phyloP scores from a whole-genome alignment of 352 stramenopile genomes.

The Globisporangium nunn region DNA sequence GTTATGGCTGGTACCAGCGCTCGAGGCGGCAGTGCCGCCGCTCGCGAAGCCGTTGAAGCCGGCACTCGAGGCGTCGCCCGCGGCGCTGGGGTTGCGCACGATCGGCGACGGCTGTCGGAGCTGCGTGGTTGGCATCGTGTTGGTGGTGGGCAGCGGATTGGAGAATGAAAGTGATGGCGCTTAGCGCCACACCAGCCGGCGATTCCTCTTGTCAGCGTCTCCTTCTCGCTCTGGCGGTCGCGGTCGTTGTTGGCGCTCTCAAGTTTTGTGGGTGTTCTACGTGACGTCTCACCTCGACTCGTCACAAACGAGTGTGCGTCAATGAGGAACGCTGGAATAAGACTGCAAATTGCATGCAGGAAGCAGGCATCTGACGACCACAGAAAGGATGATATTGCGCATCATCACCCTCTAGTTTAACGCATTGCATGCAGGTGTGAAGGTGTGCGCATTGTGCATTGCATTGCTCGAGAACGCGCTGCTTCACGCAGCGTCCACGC shows the following conservation, averaged over 20 bases:
- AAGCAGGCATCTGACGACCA: background rate
- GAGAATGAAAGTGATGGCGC: background rate
- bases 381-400: background rate
- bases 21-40: background rate
- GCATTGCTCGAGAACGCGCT: too few species aligned
- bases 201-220: background rate
- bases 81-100: background rate
- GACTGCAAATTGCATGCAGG: too few species aligned
- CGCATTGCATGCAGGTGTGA: too few species aligned
- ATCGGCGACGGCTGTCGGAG: constrained; percentile 1
- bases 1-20: background rate
- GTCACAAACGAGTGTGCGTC: background rate
- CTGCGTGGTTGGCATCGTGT: background rate
- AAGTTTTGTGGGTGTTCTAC: background rate
- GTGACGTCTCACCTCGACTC: background rate
- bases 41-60: background rate
- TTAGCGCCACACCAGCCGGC: background rate
- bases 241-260: too few species aligned
- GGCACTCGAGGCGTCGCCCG: background rate
- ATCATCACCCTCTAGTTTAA: background rate
- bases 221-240: background rate
- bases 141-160: background rate
- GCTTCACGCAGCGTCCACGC: background rate
- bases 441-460: too few species aligned
- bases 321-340: background rate